Evolutionary conservation across 495 filamentous ascomycete genomes (phyloP), one percentile per base, ranked within the genome.

Genomic region (Tuber brumale): DNA sequence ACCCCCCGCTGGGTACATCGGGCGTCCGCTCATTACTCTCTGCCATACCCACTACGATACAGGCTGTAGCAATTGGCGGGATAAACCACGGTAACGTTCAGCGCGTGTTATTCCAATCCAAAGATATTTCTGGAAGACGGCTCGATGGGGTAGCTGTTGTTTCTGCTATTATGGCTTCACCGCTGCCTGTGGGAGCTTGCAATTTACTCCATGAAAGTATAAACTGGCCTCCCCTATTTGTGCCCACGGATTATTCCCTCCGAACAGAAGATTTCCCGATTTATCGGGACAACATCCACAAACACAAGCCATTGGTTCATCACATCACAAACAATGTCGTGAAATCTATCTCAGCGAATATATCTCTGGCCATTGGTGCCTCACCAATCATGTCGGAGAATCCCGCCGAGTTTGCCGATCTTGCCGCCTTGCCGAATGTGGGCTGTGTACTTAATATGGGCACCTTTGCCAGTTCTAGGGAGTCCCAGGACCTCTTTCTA

Each of bases 241-340:
- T 85, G 57, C 41, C 69, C 70, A 23, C 46, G 35, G 71, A 66
- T 41, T 76, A 72, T 19, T 39, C 72, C 18, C 9, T 35, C 12
- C 71, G 8, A 41, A 41, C 37, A 1, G 70, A 71, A 41, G 39
- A 45, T 31, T 41, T 85, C 43, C 37, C 39, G 18, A 71, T 42
- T 21, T 41, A 35, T 74, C 18, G 57, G 27, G 57, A 66, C 71
- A 87, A 86, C 31, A 86, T 97, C 70, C 86, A 87, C 0, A 78
- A 85, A 18, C 85, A 83, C 23, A 90, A 89, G 70, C 95, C 95
- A 0, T 86, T 99, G 16, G 93, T 92, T 14, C 95, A 97, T 85
- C 97, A 97, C 83, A 97, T 98, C 91, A 97, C 96, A 69, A 97
- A 97, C 83, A 76, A 85, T 79, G 92, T 97, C 0, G 94, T 97